Conservation (phyloP, 2,329 filamentous ascomycete species). For the Aspergillus fructus region DNA sequence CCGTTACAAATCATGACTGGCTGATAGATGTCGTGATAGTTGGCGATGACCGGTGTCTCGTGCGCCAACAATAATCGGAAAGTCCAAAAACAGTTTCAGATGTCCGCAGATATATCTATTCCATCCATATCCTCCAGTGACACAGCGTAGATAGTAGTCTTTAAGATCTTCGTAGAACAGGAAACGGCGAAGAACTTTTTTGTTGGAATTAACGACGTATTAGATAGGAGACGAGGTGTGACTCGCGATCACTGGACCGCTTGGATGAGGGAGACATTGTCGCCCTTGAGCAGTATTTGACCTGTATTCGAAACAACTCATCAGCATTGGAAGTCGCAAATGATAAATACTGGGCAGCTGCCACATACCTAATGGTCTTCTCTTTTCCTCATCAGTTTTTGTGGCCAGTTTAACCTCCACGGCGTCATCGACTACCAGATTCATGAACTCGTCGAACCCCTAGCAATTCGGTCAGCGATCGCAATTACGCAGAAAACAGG, state of each 20-base stretch:
- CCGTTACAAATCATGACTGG: constrained; percentile 74
- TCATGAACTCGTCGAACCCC: constrained; percentile 99
- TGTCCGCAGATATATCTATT: constrained; percentile 21
- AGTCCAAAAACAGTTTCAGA: constrained; percentile 18
- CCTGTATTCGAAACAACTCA: constrained; percentile 48
- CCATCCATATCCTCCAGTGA: constrained; percentile 19
- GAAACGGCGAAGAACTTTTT: constrained; percentile 15
- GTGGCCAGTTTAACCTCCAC: constrained; percentile 85
- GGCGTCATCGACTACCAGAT: constrained; percentile 92
- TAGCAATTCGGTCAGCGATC: constrained; percentile 38
- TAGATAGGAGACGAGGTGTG: constrained; percentile 1
- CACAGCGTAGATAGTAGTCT: constrained; percentile 17
- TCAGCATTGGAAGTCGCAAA: constrained; percentile 12
- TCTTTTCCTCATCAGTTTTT: constrained; percentile 76
- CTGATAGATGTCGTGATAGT: constrained; percentile 74
- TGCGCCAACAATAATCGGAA: constrained; percentile 26
- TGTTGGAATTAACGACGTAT: not conserved
- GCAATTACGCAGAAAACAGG: not conserved
- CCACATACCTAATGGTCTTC: constrained; percentile 73
- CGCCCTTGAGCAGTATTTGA: constrained; percentile 82
- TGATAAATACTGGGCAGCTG: not conserved
- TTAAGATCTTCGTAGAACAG: constrained; percentile 12
- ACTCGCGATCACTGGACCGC: constrained; percentile 36
- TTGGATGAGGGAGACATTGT: constrained; percentile 83
- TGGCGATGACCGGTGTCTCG: constrained; percentile 63